Evolutionary conservation across 2,329 filamentous ascomycete species (phyloP).

Genomic region (Cercospora citrullina): DNA sequence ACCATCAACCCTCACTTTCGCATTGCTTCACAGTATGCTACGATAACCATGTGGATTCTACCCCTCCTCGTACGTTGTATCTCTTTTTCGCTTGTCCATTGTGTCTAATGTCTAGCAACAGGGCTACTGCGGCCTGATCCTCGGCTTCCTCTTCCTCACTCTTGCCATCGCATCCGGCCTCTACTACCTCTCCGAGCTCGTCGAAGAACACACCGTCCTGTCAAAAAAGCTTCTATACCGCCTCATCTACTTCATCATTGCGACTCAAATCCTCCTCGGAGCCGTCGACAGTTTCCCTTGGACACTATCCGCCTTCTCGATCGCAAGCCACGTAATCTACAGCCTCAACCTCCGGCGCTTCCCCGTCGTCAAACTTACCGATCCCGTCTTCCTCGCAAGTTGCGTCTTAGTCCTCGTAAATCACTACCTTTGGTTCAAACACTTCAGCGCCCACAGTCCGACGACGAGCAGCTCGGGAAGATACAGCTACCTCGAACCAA

Average conservation of each 20-base stretch:
- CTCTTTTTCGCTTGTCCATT: not conserved
- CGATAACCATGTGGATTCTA: conserved; percentile 80
- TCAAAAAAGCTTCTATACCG: conserved; percentile 82
- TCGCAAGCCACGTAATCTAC: conserved; percentile 82
- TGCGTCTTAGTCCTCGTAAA: conserved; percentile 84
- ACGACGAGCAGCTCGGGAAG: conserved; percentile 60
- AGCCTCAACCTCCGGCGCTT: conserved; percentile 78
- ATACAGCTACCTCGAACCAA: conserved; percentile 40
- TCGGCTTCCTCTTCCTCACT: conserved; percentile 92
- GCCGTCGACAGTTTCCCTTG: conserved; percentile 85
- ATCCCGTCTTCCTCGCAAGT: conserved; percentile 81
- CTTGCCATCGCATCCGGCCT: conserved; percentile 96
- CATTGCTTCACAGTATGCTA: not conserved
- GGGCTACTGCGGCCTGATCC: conserved; percentile 80
- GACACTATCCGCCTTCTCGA: conserved; percentile 69
- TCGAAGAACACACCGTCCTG: conserved; percentile 94
- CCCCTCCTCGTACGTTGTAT: conserved; percentile 62
- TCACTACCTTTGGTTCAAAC: conserved; percentile 93
- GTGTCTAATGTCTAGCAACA: conserved; percentile 18
- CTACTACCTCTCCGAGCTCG: conserved; percentile 96
- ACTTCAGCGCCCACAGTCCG: conserved; percentile 66
- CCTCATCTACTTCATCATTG: conserved; percentile 81
- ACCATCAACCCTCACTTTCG: not conserved
- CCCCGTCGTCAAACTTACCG: conserved; percentile 77
- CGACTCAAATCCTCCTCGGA: conserved; percentile 70